These are phyloP conservation scores for Yamadazyma kanchanaburiensis DNA, from an alignment of 1,139 yeast species.

Conservation along the genomic window DNA sequence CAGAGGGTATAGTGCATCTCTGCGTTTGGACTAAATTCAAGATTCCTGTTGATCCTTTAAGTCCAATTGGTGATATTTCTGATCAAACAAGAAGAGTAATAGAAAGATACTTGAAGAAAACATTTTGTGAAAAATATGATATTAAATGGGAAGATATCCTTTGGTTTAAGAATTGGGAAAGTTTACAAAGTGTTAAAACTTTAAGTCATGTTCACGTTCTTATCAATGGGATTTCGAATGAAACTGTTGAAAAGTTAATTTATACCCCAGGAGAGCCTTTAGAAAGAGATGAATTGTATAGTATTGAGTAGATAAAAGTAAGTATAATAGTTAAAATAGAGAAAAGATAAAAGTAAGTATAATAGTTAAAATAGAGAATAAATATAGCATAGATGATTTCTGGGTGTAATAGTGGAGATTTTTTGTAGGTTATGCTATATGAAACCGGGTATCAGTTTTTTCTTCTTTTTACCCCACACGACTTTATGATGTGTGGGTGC, in stretches of 20 bases:
- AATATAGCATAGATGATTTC: too few species aligned
- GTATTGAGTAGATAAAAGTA: background rate
- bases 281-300: conserved; percentile 14
- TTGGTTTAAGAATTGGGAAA: conserved; percentile 66
- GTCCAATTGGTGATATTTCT: conserved; percentile 45
- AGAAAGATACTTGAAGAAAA: conserved; percentile 37
- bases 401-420: too few species aligned
- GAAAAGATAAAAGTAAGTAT: conserved; percentile 1
- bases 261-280: conserved; percentile 19
- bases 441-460: too few species aligned
- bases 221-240: conserved; percentile 31
- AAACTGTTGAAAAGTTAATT: conserved; percentile 18
- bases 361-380: background rate
- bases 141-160: conserved; percentile 34
- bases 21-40: conserved; percentile 43
- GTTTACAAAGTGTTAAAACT: conserved; percentile 54
- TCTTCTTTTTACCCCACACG: too few species aligned
- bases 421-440: too few species aligned
- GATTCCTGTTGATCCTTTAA: conserved; percentile 29
- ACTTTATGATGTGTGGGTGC: too few species aligned
- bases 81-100: conserved; percentile 31
- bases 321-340: conserved; percentile 1
- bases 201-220: conserved; percentile 61
- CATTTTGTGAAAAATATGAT: conserved; percentile 38
- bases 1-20: conserved; percentile 31